Evolutionary conservation across 2,329 filamentous ascomycete genomes (phyloP), one percentile per base, ranked within the genome.

Genomic region (Calonectria henricotiae): DNA sequence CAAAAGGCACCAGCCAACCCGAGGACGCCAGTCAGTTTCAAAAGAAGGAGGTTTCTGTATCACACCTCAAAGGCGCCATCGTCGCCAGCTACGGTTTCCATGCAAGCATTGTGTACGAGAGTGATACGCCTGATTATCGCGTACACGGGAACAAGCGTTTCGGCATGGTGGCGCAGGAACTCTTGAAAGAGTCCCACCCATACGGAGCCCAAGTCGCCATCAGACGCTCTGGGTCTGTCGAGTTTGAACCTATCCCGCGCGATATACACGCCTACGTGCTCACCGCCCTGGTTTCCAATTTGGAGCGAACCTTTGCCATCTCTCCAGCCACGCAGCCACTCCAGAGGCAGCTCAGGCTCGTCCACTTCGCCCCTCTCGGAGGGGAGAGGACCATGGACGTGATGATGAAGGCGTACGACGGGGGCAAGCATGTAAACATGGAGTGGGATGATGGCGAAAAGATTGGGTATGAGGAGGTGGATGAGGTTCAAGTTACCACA

Each of bases 11-110:
- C 67, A 32, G 20, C 43, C 35, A 27, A 27, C 39, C 20, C 51
- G 47, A 35, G 9, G 72, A 69, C 7, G 37, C 61, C 4, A 61
- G 74, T 4, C 67, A 74, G 7, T 61, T 78, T 7, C 69, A 75
- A 3, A 80, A 81, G 60, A 67, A 81, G n/a, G 75, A 81, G 37
- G 77, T 81, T 11, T 68, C 74, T 1, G 81, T 86, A 5, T 77
- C 80, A 0, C 80, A 82, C 54, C 84, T 92, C 27, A 89, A 93
- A 76, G 95, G 94, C 30, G 93, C 92, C 27, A 94, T 98, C 25
- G 95, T 98, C 2, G 92, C 92, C 51, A 96, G 93, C 80, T 97
- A 97, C 88, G 96, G 93, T 23, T 90, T 98, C 78, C 96, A 98
- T 79, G 94, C 95, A 35, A 91, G 92, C 47, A 87, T 98, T 4